A percentile compares a stretch with the other conserved stretches of the same genome.
phyloP scores from a whole-genome alignment of 2,329 filamentous ascomycete genomes.

The Trichoderma brevicompactum region DNA sequence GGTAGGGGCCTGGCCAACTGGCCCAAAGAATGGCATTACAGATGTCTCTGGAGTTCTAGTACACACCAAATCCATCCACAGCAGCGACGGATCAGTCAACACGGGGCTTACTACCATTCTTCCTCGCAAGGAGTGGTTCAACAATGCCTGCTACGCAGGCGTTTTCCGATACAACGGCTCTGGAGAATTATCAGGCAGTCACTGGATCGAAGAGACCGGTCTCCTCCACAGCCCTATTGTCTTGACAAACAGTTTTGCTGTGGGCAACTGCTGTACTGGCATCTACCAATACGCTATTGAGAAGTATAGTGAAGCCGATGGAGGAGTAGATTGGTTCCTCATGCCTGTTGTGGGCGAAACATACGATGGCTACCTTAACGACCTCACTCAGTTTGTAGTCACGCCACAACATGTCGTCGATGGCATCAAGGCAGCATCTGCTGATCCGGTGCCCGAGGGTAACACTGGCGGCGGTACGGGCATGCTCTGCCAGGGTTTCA shows the following conservation, averaged over 20 bases:
- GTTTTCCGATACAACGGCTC: conserved; percentile 63
- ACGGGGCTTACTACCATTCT: conserved; percentile 53
- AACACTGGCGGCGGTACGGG: conserved; percentile 66
- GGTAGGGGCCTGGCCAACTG: conserved; percentile 47
- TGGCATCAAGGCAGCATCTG: conserved; percentile 55
- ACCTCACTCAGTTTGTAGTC: conserved; percentile 57
- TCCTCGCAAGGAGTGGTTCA: conserved; percentile 48
- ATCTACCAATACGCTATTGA: conserved; percentile 58
- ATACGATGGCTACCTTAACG: conserved; percentile 61
- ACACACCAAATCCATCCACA: conserved; percentile 46
- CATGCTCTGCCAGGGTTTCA: conserved; percentile 66
- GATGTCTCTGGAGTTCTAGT: conserved; percentile 51
- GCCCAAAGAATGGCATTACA: conserved; percentile 51
- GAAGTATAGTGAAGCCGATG: conserved; percentile 46
- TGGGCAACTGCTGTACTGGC: conserved; percentile 53
- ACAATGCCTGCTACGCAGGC: conserved; percentile 49
- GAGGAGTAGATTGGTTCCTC: conserved; percentile 55
- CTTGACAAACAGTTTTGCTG: conserved; percentile 60
- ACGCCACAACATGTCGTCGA: conserved; percentile 55
- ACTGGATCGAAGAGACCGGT: conserved; percentile 63
- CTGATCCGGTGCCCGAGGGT: conserved; percentile 59
- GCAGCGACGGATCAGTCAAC: conserved; percentile 39
- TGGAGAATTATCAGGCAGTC: conserved; percentile 61
- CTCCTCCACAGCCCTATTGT: conserved; percentile 60
- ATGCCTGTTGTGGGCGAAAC: conserved; percentile 63